Base-by-base conservation (phyloP, 2,329 filamentous ascomycete species). In the Cercospora sojina region DNA sequence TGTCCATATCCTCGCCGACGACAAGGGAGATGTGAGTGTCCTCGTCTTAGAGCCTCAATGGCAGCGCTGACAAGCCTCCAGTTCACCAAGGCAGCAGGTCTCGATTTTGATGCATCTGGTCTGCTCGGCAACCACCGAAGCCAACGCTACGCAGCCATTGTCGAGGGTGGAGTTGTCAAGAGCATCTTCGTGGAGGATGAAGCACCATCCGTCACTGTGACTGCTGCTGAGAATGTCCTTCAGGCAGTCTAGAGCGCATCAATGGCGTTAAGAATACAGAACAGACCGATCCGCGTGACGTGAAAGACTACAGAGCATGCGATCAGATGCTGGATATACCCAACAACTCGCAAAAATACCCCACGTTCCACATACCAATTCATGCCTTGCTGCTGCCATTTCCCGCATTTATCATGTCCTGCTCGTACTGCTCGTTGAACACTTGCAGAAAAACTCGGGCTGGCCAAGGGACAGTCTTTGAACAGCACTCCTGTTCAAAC, bases 1-100 rank as follows among this genome's bases (percentile, higher is more conserved):
- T 5, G 71, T 74, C 5, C 72, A 74, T 63, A 70, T 74, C 64
- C 59, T 74, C n/a, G 71, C 72, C 10, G 72, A 74, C 43, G 72
- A 74, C 55, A 71, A 65, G 31, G 71, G 68, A 20, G 62, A 67
- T 27, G 71, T 73, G 49, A 64, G 31, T 43, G 10, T 10, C 31
- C 5, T 20, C 27, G 3, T 9, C 6, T 10, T 16, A n/a, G 7
- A 9, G 6, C 43, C 18, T 29, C 27, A 6, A 35, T 35, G 31
- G 16, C 27, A 18, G 35, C 10, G 20, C 59, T 47, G 47, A 47
- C 18, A 38, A 23, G 12, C n/a, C 13, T 32, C 27, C 20, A 72
- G 69, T 73, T 73, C 69, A 71, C 73, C 53, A 64, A 67, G 41
- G 68, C 65, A 10, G 68, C 68, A n/a, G 72, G 73, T 23, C 57